Conservation (phyloP, 2,329 filamentous ascomycete species). For the Thelonectria blattea region DNA sequence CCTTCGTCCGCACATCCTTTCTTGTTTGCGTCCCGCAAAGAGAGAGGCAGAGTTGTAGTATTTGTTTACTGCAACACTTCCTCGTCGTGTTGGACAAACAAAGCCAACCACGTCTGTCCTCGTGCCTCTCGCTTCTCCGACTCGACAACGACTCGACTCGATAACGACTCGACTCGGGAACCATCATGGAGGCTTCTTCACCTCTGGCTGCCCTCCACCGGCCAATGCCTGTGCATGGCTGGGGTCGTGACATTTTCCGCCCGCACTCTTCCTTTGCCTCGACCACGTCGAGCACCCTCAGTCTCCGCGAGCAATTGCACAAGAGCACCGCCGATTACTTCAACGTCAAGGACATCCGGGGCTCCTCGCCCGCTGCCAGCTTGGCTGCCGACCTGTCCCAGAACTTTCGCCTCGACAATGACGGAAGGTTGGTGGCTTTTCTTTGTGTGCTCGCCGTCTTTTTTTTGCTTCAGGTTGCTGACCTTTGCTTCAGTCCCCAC, state of each 20-base stretch:
- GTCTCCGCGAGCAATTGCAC: conserved; percentile 77
- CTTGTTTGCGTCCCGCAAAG: conserved; percentile 21
- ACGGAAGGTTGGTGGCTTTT: conserved; percentile 71
- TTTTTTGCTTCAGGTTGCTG: conserved; percentile 22
- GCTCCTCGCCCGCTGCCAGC: conserved; percentile 89
- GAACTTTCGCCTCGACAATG: conserved; percentile 91
- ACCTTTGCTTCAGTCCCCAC: conserved; percentile 43
- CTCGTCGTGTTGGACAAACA: conserved; percentile 34
- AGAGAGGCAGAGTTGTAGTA: conserved; percentile 41
- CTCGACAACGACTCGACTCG: conserved; percentile 27
- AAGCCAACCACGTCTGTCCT: conserved; percentile 26
- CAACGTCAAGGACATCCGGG: conserved; percentile 74
- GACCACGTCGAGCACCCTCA: conserved; percentile 70
- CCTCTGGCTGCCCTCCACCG: conserved; percentile 92
- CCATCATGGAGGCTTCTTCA: conserved; percentile 91
- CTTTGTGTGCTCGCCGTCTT: background rate
- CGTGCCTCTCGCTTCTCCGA: conserved; percentile 30
- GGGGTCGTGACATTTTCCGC: conserved; percentile 62
- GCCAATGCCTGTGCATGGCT: conserved; percentile 66
- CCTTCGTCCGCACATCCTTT: conserved; percentile 2
- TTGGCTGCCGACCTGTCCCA: conserved; percentile 93
- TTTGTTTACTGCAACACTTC: conserved; percentile 41
- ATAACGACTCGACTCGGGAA: background rate
- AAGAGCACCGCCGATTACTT: conserved; percentile 77
- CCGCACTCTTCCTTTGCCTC: conserved; percentile 57